Conservation (phyloP, 257 asterid genomes). For the Petrea volubilis region DNA sequence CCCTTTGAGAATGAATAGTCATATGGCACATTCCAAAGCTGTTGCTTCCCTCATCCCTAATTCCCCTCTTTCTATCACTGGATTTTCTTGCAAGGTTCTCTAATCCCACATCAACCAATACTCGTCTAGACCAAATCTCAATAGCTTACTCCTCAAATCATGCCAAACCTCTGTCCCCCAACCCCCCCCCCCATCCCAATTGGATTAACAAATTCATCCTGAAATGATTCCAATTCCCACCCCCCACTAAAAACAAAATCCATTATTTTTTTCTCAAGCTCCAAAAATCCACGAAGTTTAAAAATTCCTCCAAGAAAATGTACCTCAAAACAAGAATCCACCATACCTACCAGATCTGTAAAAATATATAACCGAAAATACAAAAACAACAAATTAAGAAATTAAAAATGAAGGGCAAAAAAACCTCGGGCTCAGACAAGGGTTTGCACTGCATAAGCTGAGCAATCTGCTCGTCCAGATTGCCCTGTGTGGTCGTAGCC, state of each 20-base stretch:
- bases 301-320: background rate
- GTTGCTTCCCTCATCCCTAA: background rate
- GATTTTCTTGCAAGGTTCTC: background rate
- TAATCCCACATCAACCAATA: conserved; percentile 3
- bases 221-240: conserved; percentile 1
- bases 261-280: background rate
- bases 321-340: background rate
- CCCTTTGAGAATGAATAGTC: background rate
- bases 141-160: background rate
- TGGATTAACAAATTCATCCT: background rate
- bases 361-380: background rate
- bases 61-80: conserved; percentile 6
- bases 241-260: background rate
- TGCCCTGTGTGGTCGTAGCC: conserved; percentile 69
- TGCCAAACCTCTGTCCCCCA: conserved; percentile 6
- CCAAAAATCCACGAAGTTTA: background rate
- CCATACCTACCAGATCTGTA: conserved; percentile 37
- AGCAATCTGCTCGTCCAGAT: conserved; percentile 86
- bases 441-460: conserved; percentile 99
- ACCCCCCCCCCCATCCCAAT: background rate
- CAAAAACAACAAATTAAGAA: background rate
- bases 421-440: conserved; percentile 86
- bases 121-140: conserved; percentile 13
- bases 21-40: background rate
- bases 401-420: background rate